Evolutionary conservation across 768 basidiomycete species (phyloP), one percentile per base, ranked within the genome.

Genomic region (Plicaturopsis crispa): DNA sequence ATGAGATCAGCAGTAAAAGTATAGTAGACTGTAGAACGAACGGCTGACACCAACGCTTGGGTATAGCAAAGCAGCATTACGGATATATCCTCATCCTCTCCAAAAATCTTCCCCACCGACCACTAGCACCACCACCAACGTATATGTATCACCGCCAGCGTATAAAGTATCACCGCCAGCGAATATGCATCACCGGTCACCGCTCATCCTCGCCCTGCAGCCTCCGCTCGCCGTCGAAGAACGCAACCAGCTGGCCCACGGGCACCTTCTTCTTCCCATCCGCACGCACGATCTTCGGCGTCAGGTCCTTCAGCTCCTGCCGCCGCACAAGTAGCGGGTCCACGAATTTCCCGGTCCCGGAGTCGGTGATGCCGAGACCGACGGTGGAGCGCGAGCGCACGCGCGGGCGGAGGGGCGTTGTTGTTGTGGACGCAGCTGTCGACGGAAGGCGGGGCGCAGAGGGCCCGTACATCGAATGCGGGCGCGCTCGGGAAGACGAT

Each of bases 241-340:
- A 90, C n/a, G 85, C 85, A 11, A 88, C 84, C 31, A 91, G 59
- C 50, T 89, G 73, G 7, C 78, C 82, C 30, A 90, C 71, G 1
- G 83, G 76, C 11, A 84, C 72, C 62, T 87, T 88, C 38, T 67
- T 75, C 31, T 62, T 68, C 42, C 64, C 49, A 42, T 47, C 32
- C 53, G 53, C 47, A 59, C 60, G 48, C 61, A 66, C 7, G 40
- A 73, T 58, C 38, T 62, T 63, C 13, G 73, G 63, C 47, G 66
- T 66, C 4, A 64, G 72, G 26, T 66, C 61, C 44, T 67, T 68
- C 21, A 12, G 23, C 57, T 73, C 71, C 60, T 85, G 82, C 48
- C 69, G 76, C 50, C 87, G 70, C 53, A 81, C 50, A 31, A 82
- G 58, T 33, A 89, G 62, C 32, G 88, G 87, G 52, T 91, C 87